Evolutionary conservation across 495 filamentous ascomycete genomes (phyloP), one percentile per base, ranked within the genome.

Genomic region (Trichoderma erinaceum): DNA sequence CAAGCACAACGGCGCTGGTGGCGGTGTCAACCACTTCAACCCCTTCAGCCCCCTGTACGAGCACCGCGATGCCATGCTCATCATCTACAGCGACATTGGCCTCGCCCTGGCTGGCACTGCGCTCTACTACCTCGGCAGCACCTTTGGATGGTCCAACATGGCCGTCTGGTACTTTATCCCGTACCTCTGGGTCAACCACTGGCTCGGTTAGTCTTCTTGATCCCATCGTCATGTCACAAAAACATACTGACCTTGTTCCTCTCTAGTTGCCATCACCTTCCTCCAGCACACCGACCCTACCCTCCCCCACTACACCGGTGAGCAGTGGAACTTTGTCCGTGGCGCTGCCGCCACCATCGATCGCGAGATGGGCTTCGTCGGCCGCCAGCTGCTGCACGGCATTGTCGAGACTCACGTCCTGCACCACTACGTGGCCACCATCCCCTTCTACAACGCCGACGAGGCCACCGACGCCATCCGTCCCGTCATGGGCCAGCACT

Each of bases 121-220:
- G 52, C 78, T 86, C 27, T 77, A 90, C 66, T 87, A 86, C 71
- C 80, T 86, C 70, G 76, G 89, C 71, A 84, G 87, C 77, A 92
- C 78, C 65, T 97, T 87, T 72, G 94, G 96, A 75, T 93, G 88
- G 85, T 73, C 83, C 70, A 97, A 96, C 79, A 80, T 98, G 73
- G 78, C 89, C 35, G 89, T 99, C 52, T 98, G 95, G 93, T 99
- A 98, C 78, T 87, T 91, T 74, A 73, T 96, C 68, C 95, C 95
- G 12, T 99, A 97, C 77, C 82, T 98, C 70, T 97, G 94, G 94
- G 95, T 98, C 29, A 96, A 99, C 86, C 94, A 98, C 87, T 99
- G 95, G 90, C 87, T 92, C 66, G 88, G 88, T 90, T 86, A 81
- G 87, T 80, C 64, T 43, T 41, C 44, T n/a, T n/a, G 41, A 4